phyloP scores from a whole-genome alignment of 2,329 filamentous ascomycete genomes.

The Clonostachys rhizophaga region DNA sequence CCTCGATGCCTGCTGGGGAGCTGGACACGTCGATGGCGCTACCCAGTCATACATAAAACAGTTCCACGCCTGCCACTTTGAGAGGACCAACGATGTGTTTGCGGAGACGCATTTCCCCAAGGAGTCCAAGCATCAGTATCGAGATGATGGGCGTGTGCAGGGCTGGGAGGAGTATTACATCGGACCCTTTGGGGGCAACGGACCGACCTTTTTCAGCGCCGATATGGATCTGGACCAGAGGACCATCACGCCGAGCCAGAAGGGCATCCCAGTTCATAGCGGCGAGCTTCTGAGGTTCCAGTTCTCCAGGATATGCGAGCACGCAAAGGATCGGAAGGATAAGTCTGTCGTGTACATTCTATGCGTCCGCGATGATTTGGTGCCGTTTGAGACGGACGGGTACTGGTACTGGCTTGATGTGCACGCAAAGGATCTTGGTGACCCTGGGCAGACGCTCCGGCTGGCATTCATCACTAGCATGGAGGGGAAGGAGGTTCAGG shows the following conservation, averaged over 20 bases:
- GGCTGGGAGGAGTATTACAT: conserved; percentile 73
- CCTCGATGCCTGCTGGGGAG: conserved; percentile 89
- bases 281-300: conserved; percentile 65
- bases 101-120: conserved; percentile 74
- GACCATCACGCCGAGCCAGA: conserved; percentile 50
- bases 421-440: conserved; percentile 57
- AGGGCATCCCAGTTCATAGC: conserved; percentile 55
- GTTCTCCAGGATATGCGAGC: conserved; percentile 73
- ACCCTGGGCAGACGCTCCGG: conserved; percentile 62
- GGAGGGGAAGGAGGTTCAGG: conserved; percentile 39
- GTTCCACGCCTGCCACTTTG: conserved; percentile 59
- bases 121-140: conserved; percentile 66
- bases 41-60: conserved; percentile 57
- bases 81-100: conserved; percentile 69
- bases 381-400: conserved; percentile 74
- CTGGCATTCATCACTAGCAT: conserved; percentile 55
- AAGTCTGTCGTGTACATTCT: too few relatives aligned
- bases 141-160: conserved; percentile 61
- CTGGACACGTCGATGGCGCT: conserved; percentile 57
- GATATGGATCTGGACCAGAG: conserved; percentile 49
- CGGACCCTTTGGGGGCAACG: conserved; percentile 48
- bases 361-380: conserved; percentile 36
- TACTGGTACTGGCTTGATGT: conserved; percentile 82
- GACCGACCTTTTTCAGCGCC: conserved; percentile 38
- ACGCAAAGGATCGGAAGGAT: conserved; percentile 64